Base-by-base conservation (phyloP, 805 yeast species). In the Wickerhamiella occidentalis region DNA sequence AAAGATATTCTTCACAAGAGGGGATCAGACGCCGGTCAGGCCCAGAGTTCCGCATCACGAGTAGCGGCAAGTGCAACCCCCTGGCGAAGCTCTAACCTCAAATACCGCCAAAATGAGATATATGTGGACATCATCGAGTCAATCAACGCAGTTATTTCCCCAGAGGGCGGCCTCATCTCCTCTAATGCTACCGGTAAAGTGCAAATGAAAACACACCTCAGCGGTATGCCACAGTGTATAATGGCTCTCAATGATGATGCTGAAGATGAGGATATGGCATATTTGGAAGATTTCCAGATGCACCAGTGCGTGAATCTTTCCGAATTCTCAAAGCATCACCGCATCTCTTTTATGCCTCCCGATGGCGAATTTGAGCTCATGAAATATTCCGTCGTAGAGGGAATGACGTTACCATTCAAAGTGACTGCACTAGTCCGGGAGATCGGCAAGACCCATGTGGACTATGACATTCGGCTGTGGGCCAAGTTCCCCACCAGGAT, bases 281-380 rank as follows among this genome's bases (percentile, higher is more conserved):
- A 40, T 0, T 66, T 87, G 9, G 85, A 82, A 56, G 94, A 86
- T 62, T 79, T 84, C 57, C 85, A 82, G 55, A 82, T 86, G 65
- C 95, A 86, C 64, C 90, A 85, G 58, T 84, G 95, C 64, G 95
- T 86, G 22, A 78, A 80, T 53, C 68, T 85, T 50, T 76, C 76
- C 51, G 74, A 76, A 56, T 85, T 81, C 63, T 86, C 83, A 53
- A 61, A 70, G 18, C 79, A 80, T 22, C 68, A 82, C 37, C 67
- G 76, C 21, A 81, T 87, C 51, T 76, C 74, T 42, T 86, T 87
- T 55, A 70, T 79, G 11, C 95, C 95, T 2, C 95, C 95, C 1
- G 95, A 86, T 65, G 94, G 94, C 0, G 77, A 78, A 47, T 84
- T 85, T 61, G 90, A 85, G 63, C 72, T 87, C 52, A 80, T 87